phyloP scores from a whole-genome alignment of 345 rosid genomes.

The Lumnitzera littorea region DNA sequence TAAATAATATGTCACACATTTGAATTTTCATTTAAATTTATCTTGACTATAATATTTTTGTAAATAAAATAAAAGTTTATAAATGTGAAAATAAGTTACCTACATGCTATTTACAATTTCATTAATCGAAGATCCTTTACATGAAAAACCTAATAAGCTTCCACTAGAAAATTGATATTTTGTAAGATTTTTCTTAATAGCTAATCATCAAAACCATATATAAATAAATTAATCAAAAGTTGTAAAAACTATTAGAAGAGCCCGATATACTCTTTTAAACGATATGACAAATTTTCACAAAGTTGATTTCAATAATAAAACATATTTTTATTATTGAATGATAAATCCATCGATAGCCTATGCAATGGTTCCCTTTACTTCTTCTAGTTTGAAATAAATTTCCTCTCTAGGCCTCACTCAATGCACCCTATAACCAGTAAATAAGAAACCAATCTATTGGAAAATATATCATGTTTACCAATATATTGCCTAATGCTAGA shows the following conservation, averaged over 20 bases:
- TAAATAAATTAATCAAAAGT: slow-evolving; percentile 8
- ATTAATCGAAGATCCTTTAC: slow-evolving; percentile 66
- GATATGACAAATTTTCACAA: neutral
- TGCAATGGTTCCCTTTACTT: slow-evolving; percentile 83
- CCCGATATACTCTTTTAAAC: neutral
- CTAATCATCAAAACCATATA: slow-evolving; percentile 31
- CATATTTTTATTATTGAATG: neutral
- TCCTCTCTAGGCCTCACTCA: slow-evolving; percentile 92
- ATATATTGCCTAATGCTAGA: no score
- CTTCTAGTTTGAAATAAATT: slow-evolving; percentile 78
- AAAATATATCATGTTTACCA: neutral
- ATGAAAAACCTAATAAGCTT: slow-evolving; percentile 93
- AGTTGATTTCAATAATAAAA: neutral
- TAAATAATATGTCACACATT: neutral
- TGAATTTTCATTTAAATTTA: neutral
- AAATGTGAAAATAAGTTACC: slow-evolving; percentile 27
- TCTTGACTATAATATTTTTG: neutral
- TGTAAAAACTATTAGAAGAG: neutral
- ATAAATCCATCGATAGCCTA: slow-evolving; percentile 26
- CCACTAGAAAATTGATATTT: slow-evolving; percentile 95
- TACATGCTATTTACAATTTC: slow-evolving; percentile 76
- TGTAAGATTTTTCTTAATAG: slow-evolving; percentile 91
- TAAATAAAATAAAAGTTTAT: neutral
- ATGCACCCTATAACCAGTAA: slow-evolving; percentile 54
- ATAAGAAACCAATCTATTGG: neutral